These are phyloP conservation scores for Clitopilus hobsonii DNA, from an alignment of 768 basidiomycete genomes.

Conservation along the genomic window DNA sequence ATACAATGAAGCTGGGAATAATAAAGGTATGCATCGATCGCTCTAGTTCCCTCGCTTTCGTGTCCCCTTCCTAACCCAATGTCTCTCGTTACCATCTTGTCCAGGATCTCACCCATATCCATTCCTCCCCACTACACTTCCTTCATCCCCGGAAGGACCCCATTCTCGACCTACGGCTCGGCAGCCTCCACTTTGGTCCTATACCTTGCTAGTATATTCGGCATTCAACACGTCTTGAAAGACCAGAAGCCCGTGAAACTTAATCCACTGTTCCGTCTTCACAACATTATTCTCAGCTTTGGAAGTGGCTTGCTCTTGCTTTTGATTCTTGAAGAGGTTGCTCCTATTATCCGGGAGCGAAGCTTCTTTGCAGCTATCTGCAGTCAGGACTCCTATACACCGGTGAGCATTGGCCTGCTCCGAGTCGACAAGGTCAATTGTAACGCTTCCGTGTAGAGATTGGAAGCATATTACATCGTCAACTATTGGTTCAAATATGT, in stretches of 20 bases:
- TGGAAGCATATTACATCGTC: constrained; percentile 97
- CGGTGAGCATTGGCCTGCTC: constrained; percentile 39
- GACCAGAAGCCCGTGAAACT: constrained; percentile 68
- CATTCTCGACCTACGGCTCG: constrained; percentile 74
- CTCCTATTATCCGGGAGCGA: constrained; percentile 70
- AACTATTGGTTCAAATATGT: constrained; percentile 99
- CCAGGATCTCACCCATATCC: constrained; percentile 49
- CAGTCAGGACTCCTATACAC: constrained; percentile 73
- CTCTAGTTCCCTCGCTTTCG: no score
- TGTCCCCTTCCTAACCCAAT: no score
- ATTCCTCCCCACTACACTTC: constrained; percentile 53
- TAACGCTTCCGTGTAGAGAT: constrained; percentile 44
- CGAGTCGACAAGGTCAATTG: background rate
- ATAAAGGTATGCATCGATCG: no score
- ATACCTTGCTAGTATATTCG: constrained; percentile 89
- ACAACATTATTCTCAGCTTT: constrained; percentile 83
- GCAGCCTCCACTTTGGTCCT: constrained; percentile 66
- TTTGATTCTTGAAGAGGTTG: constrained; percentile 87
- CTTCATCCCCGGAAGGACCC: constrained; percentile 74
- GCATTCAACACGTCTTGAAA: constrained; percentile 81
- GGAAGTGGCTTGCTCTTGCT: constrained; percentile 82
- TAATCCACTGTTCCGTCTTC: constrained; percentile 78
- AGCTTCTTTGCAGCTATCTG: constrained; percentile 80
- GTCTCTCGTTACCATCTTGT: constrained; percentile 63
- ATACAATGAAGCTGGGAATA: no score